Conservation (phyloP, 2,329 filamentous ascomycete species). For the Paracoccidioides brasiliensis region DNA sequence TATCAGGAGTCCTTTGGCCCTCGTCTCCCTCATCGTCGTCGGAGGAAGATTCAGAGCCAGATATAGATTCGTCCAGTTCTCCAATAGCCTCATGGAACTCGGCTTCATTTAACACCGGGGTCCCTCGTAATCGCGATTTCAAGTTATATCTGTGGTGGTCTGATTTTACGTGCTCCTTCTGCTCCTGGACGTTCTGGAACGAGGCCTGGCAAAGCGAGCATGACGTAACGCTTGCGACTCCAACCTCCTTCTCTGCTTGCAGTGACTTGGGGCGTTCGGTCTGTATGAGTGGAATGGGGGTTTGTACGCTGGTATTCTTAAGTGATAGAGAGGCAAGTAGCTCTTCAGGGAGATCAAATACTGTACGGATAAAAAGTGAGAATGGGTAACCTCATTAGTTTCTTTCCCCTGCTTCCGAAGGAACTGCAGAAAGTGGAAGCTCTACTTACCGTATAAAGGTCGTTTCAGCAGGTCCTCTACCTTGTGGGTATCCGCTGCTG, state of each 20-base stretch:
- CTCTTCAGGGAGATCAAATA: conserved; percentile 69
- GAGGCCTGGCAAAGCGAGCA: conserved; percentile 67
- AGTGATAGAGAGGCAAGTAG: conserved; percentile 55
- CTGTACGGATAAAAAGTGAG: conserved; percentile 31
- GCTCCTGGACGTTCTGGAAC: conserved; percentile 63
- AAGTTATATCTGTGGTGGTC: conserved; percentile 91
- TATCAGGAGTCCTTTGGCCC: conserved; percentile 32
- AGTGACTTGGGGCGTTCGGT: conserved; percentile 15
- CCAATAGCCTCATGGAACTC: conserved; percentile 82
- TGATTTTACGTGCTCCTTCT: conserved; percentile 73
- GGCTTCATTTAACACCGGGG: conserved; percentile 56
- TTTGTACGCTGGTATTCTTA: conserved; percentile 35
- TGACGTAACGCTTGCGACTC: conserved; percentile 47
- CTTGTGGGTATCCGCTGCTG: conserved; percentile 13
- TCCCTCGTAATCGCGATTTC: conserved; percentile 73
- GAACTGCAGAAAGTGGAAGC: neutral
- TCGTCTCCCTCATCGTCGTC: conserved; percentile 48
- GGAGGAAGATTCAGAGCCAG: conserved; percentile 54
- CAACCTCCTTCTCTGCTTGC: conserved; percentile 27
- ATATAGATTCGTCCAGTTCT: conserved; percentile 85
- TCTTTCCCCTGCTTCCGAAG: neutral
- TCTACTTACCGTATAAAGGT: conserved; percentile 37
- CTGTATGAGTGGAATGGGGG: conserved; percentile 15
- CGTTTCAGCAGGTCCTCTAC: conserved; percentile 33
- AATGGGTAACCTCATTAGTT: neutral